These are phyloP conservation scores for Suhomyces taliae DNA, from an alignment of 1,139 yeast genomes.

Conservation along the genomic window DNA sequence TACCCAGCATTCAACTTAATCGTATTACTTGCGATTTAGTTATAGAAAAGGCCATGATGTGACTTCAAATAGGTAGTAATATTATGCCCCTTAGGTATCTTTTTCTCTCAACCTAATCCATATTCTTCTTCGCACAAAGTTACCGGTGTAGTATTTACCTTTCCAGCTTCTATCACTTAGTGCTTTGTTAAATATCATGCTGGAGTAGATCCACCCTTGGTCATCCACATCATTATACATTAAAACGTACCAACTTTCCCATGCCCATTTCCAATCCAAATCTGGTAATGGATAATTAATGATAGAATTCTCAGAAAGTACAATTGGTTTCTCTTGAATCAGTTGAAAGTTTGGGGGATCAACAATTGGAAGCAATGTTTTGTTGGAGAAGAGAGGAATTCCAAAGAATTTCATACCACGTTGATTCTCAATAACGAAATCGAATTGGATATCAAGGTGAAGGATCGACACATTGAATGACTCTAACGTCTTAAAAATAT, in stretches of 20 bases:
- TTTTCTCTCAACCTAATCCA: constrained; percentile 52
- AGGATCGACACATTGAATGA: constrained; percentile 12
- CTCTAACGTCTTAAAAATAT: constrained; percentile 8
- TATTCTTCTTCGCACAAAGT: constrained; percentile 57
- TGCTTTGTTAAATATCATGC: constrained; percentile 41
- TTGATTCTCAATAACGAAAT: constrained; percentile 63
- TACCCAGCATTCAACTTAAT: too few species aligned
- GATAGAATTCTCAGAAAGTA: constrained; percentile 31
- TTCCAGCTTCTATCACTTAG: constrained; percentile 56
- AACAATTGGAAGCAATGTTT: constrained; percentile 53
- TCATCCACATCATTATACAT: constrained; percentile 75
- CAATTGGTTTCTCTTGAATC: constrained; percentile 28
- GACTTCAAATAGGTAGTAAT: too few species aligned
- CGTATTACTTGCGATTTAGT: too few species aligned
- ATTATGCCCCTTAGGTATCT: neutral
- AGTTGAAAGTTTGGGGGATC: constrained; percentile 58
- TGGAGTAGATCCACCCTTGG: constrained; percentile 73
- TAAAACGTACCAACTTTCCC: constrained; percentile 72
- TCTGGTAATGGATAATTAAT: constrained; percentile 62
- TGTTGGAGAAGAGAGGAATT: constrained; percentile 56
- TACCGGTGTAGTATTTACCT: constrained; percentile 55
- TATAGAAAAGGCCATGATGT: too few species aligned
- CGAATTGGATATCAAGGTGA: constrained; percentile 23
- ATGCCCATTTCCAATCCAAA: constrained; percentile 66
- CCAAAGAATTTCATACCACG: constrained; percentile 70